A percentile compares a stretch with the other conserved stretches of the same genome.
Conservation (phyloP, 208 protist genomes). For the Leptomonas seymouri region DNA sequence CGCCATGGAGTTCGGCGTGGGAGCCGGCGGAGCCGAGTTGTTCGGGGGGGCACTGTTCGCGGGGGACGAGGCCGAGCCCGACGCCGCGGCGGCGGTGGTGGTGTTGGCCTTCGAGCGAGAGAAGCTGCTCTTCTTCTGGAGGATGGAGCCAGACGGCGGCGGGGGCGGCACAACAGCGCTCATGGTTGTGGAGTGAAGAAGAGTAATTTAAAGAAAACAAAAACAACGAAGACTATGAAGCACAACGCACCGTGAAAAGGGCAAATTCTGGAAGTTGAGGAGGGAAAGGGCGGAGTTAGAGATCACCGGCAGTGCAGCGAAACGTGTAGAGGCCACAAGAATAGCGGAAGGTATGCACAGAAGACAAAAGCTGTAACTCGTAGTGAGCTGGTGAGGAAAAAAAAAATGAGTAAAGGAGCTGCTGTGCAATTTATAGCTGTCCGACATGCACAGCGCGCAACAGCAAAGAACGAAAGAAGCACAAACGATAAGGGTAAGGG, state of each 20-base stretch:
- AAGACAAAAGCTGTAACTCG: too few relatives aligned
- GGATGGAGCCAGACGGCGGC: slow-evolving; percentile 26
- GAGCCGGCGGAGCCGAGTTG: background rate
- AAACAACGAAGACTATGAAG: background rate
- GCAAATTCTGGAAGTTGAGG: background rate
- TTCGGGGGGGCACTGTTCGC: slow-evolving; percentile 2
- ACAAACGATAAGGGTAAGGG: background rate
- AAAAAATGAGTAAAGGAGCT: too few relatives aligned
- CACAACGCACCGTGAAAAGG: background rate
- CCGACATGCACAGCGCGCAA: too few relatives aligned
- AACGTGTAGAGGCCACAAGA: too few relatives aligned
- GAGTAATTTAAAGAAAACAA: background rate
- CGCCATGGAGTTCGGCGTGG: too few relatives aligned
- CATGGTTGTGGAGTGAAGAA: slow-evolving; percentile 5
- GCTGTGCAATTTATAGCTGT: too few relatives aligned
- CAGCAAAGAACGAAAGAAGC: background rate
- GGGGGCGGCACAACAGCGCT: slow-evolving; percentile 33
- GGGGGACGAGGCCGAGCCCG: background rate
- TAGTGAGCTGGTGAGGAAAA: too few relatives aligned
- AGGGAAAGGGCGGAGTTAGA: too few relatives aligned
- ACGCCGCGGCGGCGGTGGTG: slow-evolving; percentile 10
- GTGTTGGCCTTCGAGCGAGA: slow-evolving; percentile 26
- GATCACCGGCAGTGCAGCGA: too few relatives aligned
- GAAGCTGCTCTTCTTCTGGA: slow-evolving; percentile 43
- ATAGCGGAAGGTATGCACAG: too few relatives aligned